Evolutionary conservation across 1,284 basidiomycete species (phyloP), one percentile per base, ranked within the genome.

Genomic region (Ustilago lituana): DNA sequence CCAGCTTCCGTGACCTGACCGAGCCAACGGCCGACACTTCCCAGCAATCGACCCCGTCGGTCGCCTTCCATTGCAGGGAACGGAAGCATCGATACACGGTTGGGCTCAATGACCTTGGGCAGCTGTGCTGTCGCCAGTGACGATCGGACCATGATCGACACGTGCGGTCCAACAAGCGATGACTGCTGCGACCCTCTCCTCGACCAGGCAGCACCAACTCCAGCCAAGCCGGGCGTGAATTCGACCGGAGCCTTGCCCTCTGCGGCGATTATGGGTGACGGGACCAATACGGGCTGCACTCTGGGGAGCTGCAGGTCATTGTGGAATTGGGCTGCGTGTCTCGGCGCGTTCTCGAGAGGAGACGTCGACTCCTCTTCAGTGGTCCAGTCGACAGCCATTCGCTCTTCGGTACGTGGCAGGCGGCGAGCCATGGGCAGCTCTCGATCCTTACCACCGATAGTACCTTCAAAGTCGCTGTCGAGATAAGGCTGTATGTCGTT

Each of bases 391-490:
- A 65, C 59, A 12, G 68, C 54, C 44, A 74, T 68, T 10, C 72
- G 37, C 12, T 64, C 50, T 19, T 53, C 48, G 32, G 63, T 53
- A 4, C 70, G 65, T 23, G 62, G 36, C n/a, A 74, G 27, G 8
- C 74, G 51, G 5, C 54, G 39, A 17, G 74, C 74, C 60, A 63
- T 68, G 33, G 74, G 74, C 43, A 76, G 45, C 39, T 76, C 74
- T 41, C 51, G 48, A 47, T 76, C 74, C 35, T 56, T 68, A 15
- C 35, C 73, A 31, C 74, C 74, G 27, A 76, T 76, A 2, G 74
- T 76, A 7, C 74, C 74, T 33, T 76, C 74, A 39, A 73, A 76
- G 43, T 76, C 74, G 24, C 67, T 72, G 39, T 74, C 74, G 39
- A 65, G 52, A n/a, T 63, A 53, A 1, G 63, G 45, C 37, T 62